These are phyloP conservation scores for Plasmodium berghei DNA, from an alignment of 169 alveolate genomes.

Conservation along the genomic window DNA sequence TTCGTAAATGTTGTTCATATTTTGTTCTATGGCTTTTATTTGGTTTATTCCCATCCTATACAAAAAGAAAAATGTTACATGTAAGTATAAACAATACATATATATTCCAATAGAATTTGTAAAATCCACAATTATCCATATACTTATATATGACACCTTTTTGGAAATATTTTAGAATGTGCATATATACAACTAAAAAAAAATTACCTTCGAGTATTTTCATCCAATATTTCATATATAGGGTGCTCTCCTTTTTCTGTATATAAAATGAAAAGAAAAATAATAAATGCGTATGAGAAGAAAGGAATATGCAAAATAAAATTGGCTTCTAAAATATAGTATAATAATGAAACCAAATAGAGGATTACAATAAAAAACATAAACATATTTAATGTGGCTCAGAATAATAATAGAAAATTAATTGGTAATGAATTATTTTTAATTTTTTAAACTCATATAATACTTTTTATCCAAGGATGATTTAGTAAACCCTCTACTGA, in stretches of 20 bases:
- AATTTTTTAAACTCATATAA: background rate
- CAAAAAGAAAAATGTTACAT: no score
- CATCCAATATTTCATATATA: slow-evolving; percentile 11
- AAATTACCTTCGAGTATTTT: slow-evolving; percentile 45
- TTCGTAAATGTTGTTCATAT: no score
- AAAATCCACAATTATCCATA: no score
- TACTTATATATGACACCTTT: no score
- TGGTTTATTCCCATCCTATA: no score
- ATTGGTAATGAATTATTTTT: no score
- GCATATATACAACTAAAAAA: background rate
- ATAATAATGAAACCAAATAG: background rate
- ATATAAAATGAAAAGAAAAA: slow-evolving; percentile 6
- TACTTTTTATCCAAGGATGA: slow-evolving; percentile 75
- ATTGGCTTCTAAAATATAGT: background rate
- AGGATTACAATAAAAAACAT: background rate
- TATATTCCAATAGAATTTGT: no score
- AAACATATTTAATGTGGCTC: background rate
- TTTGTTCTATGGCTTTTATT: no score
- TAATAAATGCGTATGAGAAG: background rate
- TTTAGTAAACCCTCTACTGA: slow-evolving; percentile 7
- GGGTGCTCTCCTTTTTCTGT: slow-evolving; percentile 49
- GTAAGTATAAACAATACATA: no score
- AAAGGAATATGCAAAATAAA: background rate
- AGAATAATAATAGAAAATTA: background rate
- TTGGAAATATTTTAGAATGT: no score